Conservation (phyloP, 495 filamentous ascomycete genomes). For the Pyronema domesticum region DNA sequence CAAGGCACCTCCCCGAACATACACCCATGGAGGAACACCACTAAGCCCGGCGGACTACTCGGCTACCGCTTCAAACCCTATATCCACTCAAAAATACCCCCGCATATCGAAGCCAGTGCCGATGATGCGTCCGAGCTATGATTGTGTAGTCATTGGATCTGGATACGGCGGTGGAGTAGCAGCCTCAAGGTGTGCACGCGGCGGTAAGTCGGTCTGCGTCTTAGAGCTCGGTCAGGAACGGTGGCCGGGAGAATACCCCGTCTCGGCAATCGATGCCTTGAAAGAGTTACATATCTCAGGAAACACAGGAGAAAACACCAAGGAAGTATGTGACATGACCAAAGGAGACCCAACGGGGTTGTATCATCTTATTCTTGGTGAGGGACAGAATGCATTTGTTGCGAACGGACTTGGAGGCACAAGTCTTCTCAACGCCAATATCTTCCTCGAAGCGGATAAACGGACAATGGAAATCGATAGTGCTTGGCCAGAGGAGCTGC, state of each 20-base stretch:
- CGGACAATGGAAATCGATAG: slow-evolving; percentile 33
- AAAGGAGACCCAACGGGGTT: slow-evolving; percentile 40
- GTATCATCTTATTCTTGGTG: slow-evolving; percentile 45
- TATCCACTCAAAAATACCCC: slow-evolving; percentile 26
- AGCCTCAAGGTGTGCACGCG: slow-evolving; percentile 45
- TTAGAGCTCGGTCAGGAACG: slow-evolving; percentile 45
- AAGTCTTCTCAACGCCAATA: slow-evolving; percentile 49
- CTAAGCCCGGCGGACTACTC: slow-evolving; percentile 1
- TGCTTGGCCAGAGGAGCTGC: slow-evolving; percentile 43
- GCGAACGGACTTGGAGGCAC: slow-evolving; percentile 50
- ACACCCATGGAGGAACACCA: neutral
- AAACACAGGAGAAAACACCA: slow-evolving; percentile 23
- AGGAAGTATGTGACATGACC: slow-evolving; percentile 27
- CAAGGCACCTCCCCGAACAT: neutral
- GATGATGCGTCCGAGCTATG: slow-evolving; percentile 39
- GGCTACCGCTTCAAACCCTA: neutral
- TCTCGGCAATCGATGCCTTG: slow-evolving; percentile 28
- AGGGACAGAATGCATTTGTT: slow-evolving; percentile 48
- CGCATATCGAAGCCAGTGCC: slow-evolving; percentile 39
- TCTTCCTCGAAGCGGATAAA: slow-evolving; percentile 44
- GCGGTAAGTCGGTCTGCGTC: slow-evolving; percentile 41
- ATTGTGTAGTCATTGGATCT: slow-evolving; percentile 48
- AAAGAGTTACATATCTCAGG: slow-evolving; percentile 41
- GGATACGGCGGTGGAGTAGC: slow-evolving; percentile 52
- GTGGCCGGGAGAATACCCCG: slow-evolving; percentile 49